Evolutionary conservation across 495 filamentous ascomycete species (phyloP), one percentile per base, ranked within the genome.

Genomic region (Trichoderma reesei): DNA sequence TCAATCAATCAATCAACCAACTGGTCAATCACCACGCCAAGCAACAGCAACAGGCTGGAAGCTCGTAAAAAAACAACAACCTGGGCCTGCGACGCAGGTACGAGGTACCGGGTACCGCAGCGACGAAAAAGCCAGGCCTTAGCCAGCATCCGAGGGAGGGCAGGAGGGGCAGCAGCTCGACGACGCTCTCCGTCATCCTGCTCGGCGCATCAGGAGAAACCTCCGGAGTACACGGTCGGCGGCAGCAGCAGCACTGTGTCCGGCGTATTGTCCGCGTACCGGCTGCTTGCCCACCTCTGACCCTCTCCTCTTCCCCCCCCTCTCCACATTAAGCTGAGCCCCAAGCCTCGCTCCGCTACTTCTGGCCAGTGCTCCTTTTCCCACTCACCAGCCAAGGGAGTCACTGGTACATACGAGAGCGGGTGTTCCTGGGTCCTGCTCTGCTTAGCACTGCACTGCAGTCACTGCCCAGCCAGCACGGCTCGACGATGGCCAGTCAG

Each of bases 281-380:
- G 16, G 16, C 14, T 18, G 44, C 44, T 48, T 48, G 44, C 51
- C 51, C 51, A 56, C 51, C 51, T 13, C 10, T 10, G 51, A 56
- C 26, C 20, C 51, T 34, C 51, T 54, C 46, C 7, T 18, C 5
- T 31, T 26, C 26, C 20, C 46, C 46, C 20, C 20, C 51, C 26
- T 56, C 51, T 56, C 51, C 51, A 56, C 51, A 56, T 56, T 56
- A 56, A 56, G 51, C 51, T 56, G 51, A 56, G 51, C 51, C 51
- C 51, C 51, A 56, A 56, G 51, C 51, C 51, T 56, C 51, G 51
- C 51, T 56, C 51, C 51, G 51, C 51, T 56, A 33, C 51, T 56
- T 56, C 51, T 56, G 51, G 31, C 51, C 51, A 56, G 51, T n/a
- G 51, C 51, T 56, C 51, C 51, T 56, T 56, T 56, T 56, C 51